Conservation (phyloP, 78 protist species). For the Dictyostelium firmibasis region DNA sequence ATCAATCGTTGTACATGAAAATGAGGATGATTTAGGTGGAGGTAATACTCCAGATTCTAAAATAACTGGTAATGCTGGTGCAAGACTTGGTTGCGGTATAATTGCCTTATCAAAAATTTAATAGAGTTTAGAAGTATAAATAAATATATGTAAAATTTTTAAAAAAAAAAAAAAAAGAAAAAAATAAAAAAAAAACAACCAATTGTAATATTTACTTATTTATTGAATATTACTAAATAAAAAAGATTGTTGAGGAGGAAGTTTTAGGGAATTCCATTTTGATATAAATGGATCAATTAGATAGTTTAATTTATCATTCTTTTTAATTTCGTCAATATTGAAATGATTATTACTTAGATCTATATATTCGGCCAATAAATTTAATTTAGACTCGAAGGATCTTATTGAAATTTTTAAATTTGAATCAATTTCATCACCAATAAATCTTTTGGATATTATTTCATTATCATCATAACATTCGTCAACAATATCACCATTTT, state of each 20-base stretch:
- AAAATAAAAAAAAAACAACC: no score
- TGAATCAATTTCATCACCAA: not conserved
- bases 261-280: not conserved
- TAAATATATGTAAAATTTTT: no score
- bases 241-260: not conserved
- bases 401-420: not conserved
- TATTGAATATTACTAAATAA: not conserved
- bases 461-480: not conserved
- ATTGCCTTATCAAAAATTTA: slow-evolving; percentile 80
- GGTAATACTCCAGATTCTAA: slow-evolving; percentile 82
- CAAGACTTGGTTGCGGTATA: slow-evolving; percentile 79
- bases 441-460: not conserved
- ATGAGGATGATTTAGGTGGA: slow-evolving; percentile 84
- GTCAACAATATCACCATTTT: no score
- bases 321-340: not conserved
- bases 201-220: not conserved
- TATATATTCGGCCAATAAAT: not conserved
- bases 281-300: not conserved
- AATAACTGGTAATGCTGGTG: slow-evolving; percentile 92
- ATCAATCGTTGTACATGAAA: slow-evolving; percentile 59
- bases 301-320: not conserved
- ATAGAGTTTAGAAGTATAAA: no score
- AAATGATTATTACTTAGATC: not conserved
- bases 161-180: not conserved
- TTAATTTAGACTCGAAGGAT: not conserved